These are phyloP conservation scores for Lepidopterella palustris DNA, from an alignment of 495 filamentous ascomycete species.

Conservation along the genomic window DNA sequence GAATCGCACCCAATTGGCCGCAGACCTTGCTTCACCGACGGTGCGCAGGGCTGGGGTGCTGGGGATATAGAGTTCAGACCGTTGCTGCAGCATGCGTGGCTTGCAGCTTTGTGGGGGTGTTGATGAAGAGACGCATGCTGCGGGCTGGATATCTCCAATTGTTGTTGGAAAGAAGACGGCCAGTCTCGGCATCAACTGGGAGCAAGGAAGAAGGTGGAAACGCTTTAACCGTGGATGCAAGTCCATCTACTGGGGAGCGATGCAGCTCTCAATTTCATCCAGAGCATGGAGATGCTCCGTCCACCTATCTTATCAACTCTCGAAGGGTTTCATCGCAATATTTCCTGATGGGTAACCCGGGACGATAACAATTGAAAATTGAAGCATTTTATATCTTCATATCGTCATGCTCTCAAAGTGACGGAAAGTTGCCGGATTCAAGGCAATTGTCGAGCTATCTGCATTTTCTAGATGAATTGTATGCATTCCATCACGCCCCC, in stretches of 20 bases:
- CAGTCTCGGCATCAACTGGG: not conserved
- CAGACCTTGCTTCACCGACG: not conserved
- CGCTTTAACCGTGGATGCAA: no score
- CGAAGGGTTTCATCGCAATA: not conserved
- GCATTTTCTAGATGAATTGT: no score
- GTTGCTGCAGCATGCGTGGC: not conserved
- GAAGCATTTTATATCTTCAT: no score
- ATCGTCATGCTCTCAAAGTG: no score
- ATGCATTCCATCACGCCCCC: no score
- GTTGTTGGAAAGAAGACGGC: not conserved
- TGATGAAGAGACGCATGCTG: no score
- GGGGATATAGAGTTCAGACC: not conserved
- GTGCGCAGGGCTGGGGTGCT: not conserved
- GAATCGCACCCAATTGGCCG: not conserved
- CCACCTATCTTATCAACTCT: not conserved
- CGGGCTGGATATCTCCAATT: not conserved
- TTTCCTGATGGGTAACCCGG: not conserved
- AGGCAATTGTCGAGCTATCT: no score
- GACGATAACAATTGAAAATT: not conserved
- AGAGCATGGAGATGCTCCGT: no score
- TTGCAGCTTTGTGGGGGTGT: not conserved
- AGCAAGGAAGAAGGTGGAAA: not conserved
- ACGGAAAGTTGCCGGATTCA: no score
- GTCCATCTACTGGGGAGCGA: no score
- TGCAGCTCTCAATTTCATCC: no score